Evolutionary conservation across 2,329 filamentous ascomycete genomes (phyloP).

Genomic region (Fusarium pseudonygamai): DNA sequence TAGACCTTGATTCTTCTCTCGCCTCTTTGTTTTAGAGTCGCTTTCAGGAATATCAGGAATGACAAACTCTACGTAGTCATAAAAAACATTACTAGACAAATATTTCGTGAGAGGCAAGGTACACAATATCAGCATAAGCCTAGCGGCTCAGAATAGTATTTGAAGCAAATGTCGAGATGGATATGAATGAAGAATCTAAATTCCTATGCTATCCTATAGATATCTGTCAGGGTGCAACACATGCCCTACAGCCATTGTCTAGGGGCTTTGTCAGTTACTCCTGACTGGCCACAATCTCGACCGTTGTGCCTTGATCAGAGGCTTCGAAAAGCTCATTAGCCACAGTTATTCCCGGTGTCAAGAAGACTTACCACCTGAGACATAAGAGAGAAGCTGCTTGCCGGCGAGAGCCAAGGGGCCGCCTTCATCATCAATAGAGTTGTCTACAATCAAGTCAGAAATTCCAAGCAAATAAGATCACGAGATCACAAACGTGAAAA

Average conservation of each 20-base stretch:
- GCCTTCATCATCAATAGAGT: background rate
- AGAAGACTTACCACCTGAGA: background rate
- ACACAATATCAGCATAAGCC: background rate
- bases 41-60: background rate
- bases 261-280: background rate
- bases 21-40: background rate
- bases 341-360: rapidly evolving
- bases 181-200: background rate
- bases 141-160: background rate
- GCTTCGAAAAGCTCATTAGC: background rate
- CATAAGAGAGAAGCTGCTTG: background rate
- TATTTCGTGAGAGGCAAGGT: background rate
- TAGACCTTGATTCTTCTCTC: no score
- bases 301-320: rapidly evolving
- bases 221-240: background rate
- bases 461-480: no score
- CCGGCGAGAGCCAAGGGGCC: background rate
- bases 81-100: rapidly evolving
- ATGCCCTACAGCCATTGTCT: background rate
- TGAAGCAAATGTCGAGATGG: background rate
- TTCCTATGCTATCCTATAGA: background rate
- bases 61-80: background rate
- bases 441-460: background rate
- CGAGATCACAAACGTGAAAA: background rate
- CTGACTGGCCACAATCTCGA: background rate